Percentiles rank a stretch among this genome's conserved stretches.
These are phyloP conservation scores for Penicillium sp. DNA, from an alignment of 2,329 filamentous ascomycete genomes.

Conservation along the genomic window DNA sequence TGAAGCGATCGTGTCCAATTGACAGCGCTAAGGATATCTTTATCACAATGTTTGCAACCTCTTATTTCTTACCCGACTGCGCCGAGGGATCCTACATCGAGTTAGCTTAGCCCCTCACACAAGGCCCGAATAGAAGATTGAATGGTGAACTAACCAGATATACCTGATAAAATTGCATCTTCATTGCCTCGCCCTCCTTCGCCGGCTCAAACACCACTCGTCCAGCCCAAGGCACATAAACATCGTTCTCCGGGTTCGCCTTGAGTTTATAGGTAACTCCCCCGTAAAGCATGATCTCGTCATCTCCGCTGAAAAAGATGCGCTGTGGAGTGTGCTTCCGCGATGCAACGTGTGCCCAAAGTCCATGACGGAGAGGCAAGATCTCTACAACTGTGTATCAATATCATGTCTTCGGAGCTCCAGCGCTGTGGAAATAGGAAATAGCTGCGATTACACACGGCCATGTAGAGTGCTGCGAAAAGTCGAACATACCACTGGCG, in stretches of 20 bases:
- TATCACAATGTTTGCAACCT: neutral
- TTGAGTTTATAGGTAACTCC: slow-evolving; percentile 36
- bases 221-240: slow-evolving; percentile 39
- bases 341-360: slow-evolving; percentile 37
- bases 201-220: slow-evolving; percentile 33
- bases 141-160: slow-evolving; percentile 33
- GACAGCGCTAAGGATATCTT: neutral
- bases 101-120: slow-evolving; percentile 7
- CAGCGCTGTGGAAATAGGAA: neutral
- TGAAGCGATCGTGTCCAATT: neutral
- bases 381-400: slow-evolving; percentile 26
- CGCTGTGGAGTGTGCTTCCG: slow-evolving; percentile 32
- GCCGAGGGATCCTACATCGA: slow-evolving; percentile 31
- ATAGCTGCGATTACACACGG: neutral
- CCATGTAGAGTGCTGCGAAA: neutral
- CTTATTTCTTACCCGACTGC: slow-evolving; percentile 35
- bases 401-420: neutral
- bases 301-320: slow-evolving; percentile 32
- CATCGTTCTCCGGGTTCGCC: slow-evolving; percentile 28
- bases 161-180: slow-evolving; percentile 43
- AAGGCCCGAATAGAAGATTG: neutral
- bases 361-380: slow-evolving; percentile 31
- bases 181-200: slow-evolving; percentile 23
- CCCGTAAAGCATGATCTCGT: slow-evolving; percentile 40
- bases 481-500: slow-evolving; percentile 25